Evolutionary conservation across 352 stramenopile species (phyloP), one percentile per base, ranked within the genome.

Genomic region (Globisporangium cystogenes): DNA sequence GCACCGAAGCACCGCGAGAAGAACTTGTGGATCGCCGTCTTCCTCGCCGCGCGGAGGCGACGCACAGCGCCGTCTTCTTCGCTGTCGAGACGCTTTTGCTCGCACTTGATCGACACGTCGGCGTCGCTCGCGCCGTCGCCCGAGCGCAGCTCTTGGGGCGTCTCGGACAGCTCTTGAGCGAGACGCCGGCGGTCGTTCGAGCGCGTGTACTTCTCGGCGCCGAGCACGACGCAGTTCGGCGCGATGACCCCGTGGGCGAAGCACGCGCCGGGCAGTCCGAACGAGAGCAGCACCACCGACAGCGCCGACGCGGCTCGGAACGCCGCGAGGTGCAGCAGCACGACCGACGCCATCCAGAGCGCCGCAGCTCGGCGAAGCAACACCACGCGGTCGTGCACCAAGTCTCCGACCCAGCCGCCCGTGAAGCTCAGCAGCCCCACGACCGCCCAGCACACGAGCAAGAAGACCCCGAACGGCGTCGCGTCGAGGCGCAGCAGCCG

Each of bases 391-490:
- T 87, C 65, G 7, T 24, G 47, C n/a, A 70, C 68, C 20, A 72
- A 50, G 55, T 83, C 66, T 6, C 80, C 74, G 11, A 86, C 35
- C n/a, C 74, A 56, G 0, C 76, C 72, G 24, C 75, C 77, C 7
- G 77, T 44, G 53, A 82, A 84, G 26, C 72, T 74, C 10, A 74
- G 43, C 23, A 90, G 55, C 1, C 74, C 77, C 20, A 84, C 48
- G 47, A 86, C 59, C 21, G 65, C 66, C 74, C 75, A 88, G 31
- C 69, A 67, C 12, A 86, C 51, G 35, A 90, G 57, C 56, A 90
- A 48, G 14, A 79, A 62, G 5, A 86, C 46, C 2, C 80, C 75
- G 18, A 90, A 72, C 15, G 80, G 76, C 8, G 76, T 59, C 29
- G 51, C 47, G 4, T 90, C 71, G 39, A 89, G 61, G 11, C 33